These are phyloP conservation scores for Teratosphaeria pseudoeucalypti DNA, from an alignment of 2,329 filamentous ascomycete genomes.

Conservation along the genomic window DNA sequence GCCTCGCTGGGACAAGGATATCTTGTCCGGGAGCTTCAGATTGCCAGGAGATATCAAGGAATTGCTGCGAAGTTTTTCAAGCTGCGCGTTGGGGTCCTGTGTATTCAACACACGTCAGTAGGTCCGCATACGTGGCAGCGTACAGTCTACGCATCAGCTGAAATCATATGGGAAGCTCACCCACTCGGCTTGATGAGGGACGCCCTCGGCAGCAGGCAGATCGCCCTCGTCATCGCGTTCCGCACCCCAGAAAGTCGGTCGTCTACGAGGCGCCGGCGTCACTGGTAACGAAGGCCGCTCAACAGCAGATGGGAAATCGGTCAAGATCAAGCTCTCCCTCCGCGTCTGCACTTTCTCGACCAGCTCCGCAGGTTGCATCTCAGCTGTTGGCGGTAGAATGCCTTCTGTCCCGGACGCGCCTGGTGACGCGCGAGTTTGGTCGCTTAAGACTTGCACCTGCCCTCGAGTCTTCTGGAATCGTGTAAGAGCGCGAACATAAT, in stretches of 20 bases:
- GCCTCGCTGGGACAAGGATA: constrained; percentile 17
- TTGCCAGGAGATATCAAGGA: constrained; percentile 28
- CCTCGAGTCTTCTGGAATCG: constrained; percentile 50
- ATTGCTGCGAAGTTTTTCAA: constrained; percentile 37
- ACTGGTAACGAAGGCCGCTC: constrained; percentile 85
- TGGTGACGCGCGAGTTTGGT: neutral
- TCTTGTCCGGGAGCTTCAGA: constrained; percentile 18
- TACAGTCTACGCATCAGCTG: neutral
- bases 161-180: constrained; percentile 55
- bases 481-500: constrained; percentile 66
- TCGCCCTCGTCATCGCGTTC: constrained; percentile 46
- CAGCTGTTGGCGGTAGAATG: constrained; percentile 15
- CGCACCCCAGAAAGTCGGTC: constrained; percentile 57
- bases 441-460: constrained; percentile 20
- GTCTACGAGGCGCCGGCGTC: constrained; percentile 70
- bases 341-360: constrained; percentile 25
- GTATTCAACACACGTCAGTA: neutral
- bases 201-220: constrained; percentile 68
- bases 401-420: constrained; percentile 5
- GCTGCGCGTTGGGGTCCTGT: constrained; percentile 37
- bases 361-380: constrained; percentile 16
- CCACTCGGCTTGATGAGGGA: constrained; percentile 84
- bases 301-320: constrained; percentile 73
- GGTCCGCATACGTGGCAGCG: neutral
- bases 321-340: constrained; percentile 56